Percentiles rank a stretch among this genome's conserved stretches.
phyloP scores from a whole-genome alignment of 2,329 filamentous ascomycete genomes.

The Botrytis medusae region DNA sequence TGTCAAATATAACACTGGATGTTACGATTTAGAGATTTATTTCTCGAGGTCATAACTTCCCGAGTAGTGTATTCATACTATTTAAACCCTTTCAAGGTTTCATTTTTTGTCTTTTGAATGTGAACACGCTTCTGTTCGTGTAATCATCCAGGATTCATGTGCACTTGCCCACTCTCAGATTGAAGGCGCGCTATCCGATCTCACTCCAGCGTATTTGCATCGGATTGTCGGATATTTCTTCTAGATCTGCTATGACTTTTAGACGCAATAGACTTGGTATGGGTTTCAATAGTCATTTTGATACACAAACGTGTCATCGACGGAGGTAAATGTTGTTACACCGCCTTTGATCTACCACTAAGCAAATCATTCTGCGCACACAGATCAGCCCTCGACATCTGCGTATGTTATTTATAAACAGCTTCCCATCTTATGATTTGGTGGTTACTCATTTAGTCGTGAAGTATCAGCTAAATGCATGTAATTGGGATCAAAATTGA shows the following conservation, averaged over 20 bases:
- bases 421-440: background rate
- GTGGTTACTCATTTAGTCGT: background rate
- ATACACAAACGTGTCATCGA: background rate
- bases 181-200: background rate
- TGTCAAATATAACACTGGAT: background rate
- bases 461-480: background rate
- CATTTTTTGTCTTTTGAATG: background rate
- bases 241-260: background rate
- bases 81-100: background rate
- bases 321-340: background rate
- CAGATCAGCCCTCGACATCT: background rate
- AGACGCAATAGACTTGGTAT: background rate
- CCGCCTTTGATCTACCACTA: background rate
- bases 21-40: fast-evolving
- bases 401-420: background rate
- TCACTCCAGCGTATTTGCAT: background rate
- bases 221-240: background rate
- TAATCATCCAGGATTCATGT: background rate
- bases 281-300: background rate
- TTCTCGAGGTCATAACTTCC: background rate
- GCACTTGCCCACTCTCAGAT: background rate
- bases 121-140: background rate
- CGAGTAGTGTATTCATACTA: background rate
- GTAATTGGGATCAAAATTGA: background rate
- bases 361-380: background rate